These are phyloP conservation scores for Ceratocystis diversiconidia DNA, from an alignment of 2,329 filamentous ascomycete species.

Conservation along the genomic window DNA sequence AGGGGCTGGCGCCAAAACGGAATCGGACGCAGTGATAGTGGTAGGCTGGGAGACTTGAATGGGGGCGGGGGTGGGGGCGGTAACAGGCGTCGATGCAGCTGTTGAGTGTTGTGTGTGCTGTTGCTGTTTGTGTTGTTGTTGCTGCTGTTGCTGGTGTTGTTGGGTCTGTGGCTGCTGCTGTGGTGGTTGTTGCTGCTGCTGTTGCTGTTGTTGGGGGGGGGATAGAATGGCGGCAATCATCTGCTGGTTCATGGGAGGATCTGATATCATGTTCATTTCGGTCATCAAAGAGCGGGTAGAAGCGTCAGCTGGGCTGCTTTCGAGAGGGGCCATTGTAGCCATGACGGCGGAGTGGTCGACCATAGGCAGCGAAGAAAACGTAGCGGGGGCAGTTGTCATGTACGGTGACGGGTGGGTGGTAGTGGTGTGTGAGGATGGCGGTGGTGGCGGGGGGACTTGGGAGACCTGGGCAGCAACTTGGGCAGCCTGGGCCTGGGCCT, in stretches of 20 bases:
- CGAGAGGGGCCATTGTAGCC: slow-evolving; percentile 7
- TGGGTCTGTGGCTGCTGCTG: background rate
- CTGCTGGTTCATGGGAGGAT: slow-evolving; percentile 10
- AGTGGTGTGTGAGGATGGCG: background rate
- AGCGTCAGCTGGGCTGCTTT: slow-evolving; percentile 2
- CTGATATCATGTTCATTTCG: slow-evolving; percentile 13
- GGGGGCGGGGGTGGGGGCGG: background rate
- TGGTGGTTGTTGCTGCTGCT: no score
- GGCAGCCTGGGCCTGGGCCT: background rate
- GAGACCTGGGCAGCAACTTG: background rate
- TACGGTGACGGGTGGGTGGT: slow-evolving; percentile 5
- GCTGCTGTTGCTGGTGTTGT: background rate
- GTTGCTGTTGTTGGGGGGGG: slow-evolving; percentile 4
- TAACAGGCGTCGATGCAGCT: background rate
- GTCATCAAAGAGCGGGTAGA: slow-evolving; percentile 13
- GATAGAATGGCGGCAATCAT: slow-evolving; percentile 14
- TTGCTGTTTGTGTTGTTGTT: background rate
- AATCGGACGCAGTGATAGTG: background rate
- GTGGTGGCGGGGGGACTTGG: slow-evolving; percentile 1
- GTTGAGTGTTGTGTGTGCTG: background rate
- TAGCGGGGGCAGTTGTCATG: slow-evolving; percentile 1
- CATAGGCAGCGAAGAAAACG: slow-evolving; percentile 6
- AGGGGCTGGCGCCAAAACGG: background rate
- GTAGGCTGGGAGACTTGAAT: background rate
- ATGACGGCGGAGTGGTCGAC: slow-evolving; percentile 12